Conservation (phyloP, 2,329 filamentous ascomycete species). For the Davidsoniella australis region DNA sequence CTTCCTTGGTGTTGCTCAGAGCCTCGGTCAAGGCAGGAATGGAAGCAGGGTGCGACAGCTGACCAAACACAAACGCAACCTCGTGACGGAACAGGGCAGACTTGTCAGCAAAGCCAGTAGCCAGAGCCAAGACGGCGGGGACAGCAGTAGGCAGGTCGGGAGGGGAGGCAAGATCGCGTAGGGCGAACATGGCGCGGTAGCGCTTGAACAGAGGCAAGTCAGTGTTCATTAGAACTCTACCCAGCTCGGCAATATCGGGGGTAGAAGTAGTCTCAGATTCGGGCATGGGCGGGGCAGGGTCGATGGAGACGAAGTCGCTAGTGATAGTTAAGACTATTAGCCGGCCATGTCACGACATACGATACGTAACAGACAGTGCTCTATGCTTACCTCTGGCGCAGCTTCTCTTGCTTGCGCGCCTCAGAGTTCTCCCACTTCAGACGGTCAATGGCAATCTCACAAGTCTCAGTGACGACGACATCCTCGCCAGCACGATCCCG, state of each 20-base stretch:
- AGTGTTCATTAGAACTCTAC: conserved; percentile 62
- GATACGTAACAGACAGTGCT: conserved; percentile 14
- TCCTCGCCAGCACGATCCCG: conserved; percentile 61
- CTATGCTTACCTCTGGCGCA: conserved; percentile 54
- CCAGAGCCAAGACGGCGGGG: conserved; percentile 71
- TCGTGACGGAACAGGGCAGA: conserved; percentile 95
- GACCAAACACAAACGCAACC: conserved; percentile 94
- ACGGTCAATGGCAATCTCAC: conserved; percentile 86
- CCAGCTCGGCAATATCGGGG: conserved; percentile 48
- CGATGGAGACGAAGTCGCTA: conserved; percentile 89
- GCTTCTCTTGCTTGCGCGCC: conserved; percentile 52
- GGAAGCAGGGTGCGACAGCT: conserved; percentile 88
- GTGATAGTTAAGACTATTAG: conserved; percentile 17
- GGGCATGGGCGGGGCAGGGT: conserved; percentile 79
- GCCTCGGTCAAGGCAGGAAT: conserved; percentile 74
- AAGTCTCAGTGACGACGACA: conserved; percentile 79
- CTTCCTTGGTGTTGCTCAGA: conserved; percentile 64
- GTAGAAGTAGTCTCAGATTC: conserved; percentile 38
- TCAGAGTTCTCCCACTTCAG: conserved; percentile 84
- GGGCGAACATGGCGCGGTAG: conserved; percentile 95
- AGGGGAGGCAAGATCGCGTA: conserved; percentile 86
- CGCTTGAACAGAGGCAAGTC: conserved; percentile 69
- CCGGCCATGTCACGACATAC: not conserved
- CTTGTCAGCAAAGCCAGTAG: conserved; percentile 66
- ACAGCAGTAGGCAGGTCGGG: conserved; percentile 79